Evolutionary conservation across 169 alveolate species (phyloP).

Genomic region (Haemoproteus tartakovskyi): DNA sequence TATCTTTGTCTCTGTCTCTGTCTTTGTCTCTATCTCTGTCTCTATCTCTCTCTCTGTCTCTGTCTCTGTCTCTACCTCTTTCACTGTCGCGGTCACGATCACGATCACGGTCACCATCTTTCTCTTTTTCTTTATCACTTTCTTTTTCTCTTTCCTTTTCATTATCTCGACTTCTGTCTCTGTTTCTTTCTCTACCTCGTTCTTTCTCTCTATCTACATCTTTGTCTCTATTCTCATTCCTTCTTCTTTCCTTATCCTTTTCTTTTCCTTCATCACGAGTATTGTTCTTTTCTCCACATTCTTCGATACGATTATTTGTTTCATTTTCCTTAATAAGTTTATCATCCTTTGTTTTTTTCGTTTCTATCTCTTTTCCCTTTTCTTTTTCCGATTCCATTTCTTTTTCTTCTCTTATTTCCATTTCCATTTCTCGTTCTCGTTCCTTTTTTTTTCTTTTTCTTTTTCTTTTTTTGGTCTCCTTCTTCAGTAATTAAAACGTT

Average conservation of each 20-base stretch:
- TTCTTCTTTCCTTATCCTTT: no score
- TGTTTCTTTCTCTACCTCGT: not conserved
- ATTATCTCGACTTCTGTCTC: not conserved
- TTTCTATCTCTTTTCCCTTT: not conserved
- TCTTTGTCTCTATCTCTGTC: constrained; percentile 6
- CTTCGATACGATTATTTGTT: no score
- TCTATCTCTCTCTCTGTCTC: not conserved
- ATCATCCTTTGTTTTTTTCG: no score
- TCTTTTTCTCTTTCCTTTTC: not conserved
- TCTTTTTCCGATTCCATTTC: not conserved
- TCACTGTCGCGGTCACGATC: not conserved
- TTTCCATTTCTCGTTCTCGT: not conserved
- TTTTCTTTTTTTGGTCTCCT: not conserved
- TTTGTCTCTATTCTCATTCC: not conserved
- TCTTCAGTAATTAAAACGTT: no score
- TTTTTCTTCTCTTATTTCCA: not conserved
- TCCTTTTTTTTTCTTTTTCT: constrained; percentile 7
- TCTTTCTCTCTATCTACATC: not conserved
- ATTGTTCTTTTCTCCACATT: no score
- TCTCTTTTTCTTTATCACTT: not conserved
- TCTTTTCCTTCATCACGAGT: no score
- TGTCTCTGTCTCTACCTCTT: not conserved
- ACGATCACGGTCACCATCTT: not conserved
- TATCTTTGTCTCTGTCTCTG: not conserved
- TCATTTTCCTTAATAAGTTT: no score